Evolutionary conservation across 129 eudicot species (phyloP).

Genomic region (Calendula officinalis): DNA sequence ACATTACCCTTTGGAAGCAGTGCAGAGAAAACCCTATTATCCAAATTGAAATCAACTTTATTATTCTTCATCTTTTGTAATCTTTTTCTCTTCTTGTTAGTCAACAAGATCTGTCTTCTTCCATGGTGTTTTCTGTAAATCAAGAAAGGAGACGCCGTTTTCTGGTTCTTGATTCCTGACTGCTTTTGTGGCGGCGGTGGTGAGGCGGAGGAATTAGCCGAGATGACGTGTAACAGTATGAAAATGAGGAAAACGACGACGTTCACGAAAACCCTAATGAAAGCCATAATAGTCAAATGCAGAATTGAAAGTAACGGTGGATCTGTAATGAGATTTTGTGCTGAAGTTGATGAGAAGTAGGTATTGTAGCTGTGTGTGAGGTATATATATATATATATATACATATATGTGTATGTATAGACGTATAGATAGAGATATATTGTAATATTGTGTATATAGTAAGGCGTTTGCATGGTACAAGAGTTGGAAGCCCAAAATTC

Average conservation of each 20-base stretch:
- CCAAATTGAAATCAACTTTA: background rate
- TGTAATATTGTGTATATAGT: conserved; percentile 4
- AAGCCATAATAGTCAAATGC: background rate
- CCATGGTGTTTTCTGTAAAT: conserved; percentile 4
- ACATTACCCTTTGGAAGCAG: conserved; percentile 88
- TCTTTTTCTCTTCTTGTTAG: conserved; percentile 27
- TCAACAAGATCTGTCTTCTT: conserved; percentile 18
- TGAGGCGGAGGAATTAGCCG: conserved; percentile 2
- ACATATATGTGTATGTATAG: background rate
- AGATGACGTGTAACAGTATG: conserved; percentile 2
- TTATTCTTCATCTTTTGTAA: conserved; percentile 15
- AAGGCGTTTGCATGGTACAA: conserved; percentile 20
- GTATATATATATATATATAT: background rate
- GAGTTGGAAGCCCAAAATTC: conserved; percentile 29
- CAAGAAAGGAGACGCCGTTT: conserved; percentile 40
- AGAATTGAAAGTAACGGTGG: background rate
- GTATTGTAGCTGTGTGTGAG: background rate
- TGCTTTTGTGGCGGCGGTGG: conserved; percentile 5
- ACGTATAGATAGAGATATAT: background rate
- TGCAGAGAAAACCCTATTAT: conserved; percentile 43
- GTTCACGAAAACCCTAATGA: conserved; percentile 18
- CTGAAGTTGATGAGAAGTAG: background rate
- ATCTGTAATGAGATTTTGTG: conserved; percentile 21
- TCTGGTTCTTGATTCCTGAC: conserved; percentile 12
- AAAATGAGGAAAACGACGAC: conserved; percentile 12